Percentiles rank a stretch among this genome's conserved stretches.
phyloP scores from a whole-genome alignment of 1,284 basidiomycete species.

The Mycena citricolor region DNA sequence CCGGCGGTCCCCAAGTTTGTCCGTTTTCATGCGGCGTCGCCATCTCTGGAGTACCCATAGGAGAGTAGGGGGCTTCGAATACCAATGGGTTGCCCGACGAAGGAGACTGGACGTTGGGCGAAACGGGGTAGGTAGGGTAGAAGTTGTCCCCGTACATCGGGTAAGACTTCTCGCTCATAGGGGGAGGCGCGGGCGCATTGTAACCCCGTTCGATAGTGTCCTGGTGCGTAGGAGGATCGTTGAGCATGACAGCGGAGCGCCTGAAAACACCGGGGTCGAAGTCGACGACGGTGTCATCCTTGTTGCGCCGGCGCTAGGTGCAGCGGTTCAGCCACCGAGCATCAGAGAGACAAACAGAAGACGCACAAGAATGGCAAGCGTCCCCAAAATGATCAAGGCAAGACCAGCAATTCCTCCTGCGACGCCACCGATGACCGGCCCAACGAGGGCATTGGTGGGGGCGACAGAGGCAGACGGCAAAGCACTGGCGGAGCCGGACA shows the following conservation, averaged over 20 bases:
- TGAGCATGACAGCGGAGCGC: constrained; percentile 57
- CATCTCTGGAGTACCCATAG: constrained; percentile 22
- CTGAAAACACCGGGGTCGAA: constrained; percentile 58
- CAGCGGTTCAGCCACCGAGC: constrained; percentile 12
- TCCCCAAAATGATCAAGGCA: constrained; percentile 45
- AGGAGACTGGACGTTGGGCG: constrained; percentile 25
- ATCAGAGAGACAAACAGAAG: constrained; percentile 8
- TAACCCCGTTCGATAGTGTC: constrained; percentile 36
- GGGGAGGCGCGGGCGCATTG: constrained; percentile 49
- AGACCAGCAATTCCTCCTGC: constrained; percentile 50
- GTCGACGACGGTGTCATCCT: constrained; percentile 35
- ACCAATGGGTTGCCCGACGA: constrained; percentile 25
- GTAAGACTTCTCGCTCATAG: constrained; percentile 47
- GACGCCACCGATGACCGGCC: constrained; percentile 51
- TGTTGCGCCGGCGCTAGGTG: constrained; percentile 49
- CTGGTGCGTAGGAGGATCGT: constrained; percentile 45
- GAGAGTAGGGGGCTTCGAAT: constrained; percentile 29
- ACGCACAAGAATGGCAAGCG: constrained; percentile 57
- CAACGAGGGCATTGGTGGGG: constrained; percentile 16
- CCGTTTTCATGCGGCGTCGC: constrained; percentile 7
- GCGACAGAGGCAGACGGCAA: constrained; percentile 6
- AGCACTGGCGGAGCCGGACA: constrained; percentile 1
- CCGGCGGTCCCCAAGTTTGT: constrained; percentile 3
- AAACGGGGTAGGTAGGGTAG: constrained; percentile 18
- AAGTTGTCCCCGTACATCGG: constrained; percentile 23